Evolutionary conservation across 2,329 filamentous ascomycete genomes (phyloP).

Genomic region (Cadophora gregata): DNA sequence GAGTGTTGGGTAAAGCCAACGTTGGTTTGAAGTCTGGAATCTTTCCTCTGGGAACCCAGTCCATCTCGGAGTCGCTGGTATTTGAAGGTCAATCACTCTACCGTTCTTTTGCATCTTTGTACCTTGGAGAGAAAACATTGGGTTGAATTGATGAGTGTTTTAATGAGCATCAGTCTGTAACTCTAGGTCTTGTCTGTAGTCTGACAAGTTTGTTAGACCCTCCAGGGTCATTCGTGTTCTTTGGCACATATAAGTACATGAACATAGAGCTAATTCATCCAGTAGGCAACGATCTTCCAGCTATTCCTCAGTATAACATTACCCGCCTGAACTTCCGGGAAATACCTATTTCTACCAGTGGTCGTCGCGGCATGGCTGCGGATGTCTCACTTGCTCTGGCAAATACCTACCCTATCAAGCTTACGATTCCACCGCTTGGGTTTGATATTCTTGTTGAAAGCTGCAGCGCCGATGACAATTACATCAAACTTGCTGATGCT

Average conservation of each 20-base stretch:
- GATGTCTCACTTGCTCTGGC: constrained; percentile 75
- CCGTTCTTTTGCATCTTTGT: constrained; percentile 64
- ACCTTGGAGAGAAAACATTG: constrained; percentile 63
- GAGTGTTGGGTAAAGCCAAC: constrained; percentile 74
- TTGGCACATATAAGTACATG: neutral
- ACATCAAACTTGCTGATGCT: constrained; percentile 81
- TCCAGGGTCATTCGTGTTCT: neutral
- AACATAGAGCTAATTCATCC: constrained; percentile 34
- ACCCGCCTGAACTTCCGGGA: constrained; percentile 82
- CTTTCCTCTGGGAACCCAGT: constrained; percentile 78
- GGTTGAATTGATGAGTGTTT: constrained; percentile 39
- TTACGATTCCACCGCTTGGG: constrained; percentile 78
- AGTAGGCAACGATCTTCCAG: constrained; percentile 71
- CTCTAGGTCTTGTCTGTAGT: constrained; percentile 19
- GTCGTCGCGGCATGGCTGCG: constrained; percentile 71
- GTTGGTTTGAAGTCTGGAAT: constrained; percentile 80
- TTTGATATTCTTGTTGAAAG: constrained; percentile 88
- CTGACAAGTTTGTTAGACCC: constrained; percentile 32
- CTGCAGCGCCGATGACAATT: constrained; percentile 72
- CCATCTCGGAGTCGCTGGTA: constrained; percentile 73
- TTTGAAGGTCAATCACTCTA: constrained; percentile 85
- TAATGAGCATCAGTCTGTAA: constrained; percentile 22
- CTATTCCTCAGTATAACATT: constrained; percentile 82
- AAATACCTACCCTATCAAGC: constrained; percentile 79
- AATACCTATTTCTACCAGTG: constrained; percentile 56